phyloP scores from a whole-genome alignment of 805 yeast genomes.

The Middelhovenomyces tepae region DNA sequence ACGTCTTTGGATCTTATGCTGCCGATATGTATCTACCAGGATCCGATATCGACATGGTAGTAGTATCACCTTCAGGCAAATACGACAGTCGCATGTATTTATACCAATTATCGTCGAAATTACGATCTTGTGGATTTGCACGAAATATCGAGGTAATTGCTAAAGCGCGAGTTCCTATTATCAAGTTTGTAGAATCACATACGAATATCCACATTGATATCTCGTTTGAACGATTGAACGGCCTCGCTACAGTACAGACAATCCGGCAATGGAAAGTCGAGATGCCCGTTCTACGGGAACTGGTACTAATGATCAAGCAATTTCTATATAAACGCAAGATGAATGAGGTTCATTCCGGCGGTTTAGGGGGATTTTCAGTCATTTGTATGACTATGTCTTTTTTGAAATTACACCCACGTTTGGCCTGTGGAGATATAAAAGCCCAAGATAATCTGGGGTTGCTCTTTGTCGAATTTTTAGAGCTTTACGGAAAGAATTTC shows the following conservation, averaged over 20 bases:
- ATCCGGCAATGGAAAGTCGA: slow-evolving; percentile 65
- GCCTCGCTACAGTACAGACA: slow-evolving; percentile 70
- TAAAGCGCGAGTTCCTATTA: slow-evolving; percentile 87
- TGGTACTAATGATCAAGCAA: slow-evolving; percentile 76
- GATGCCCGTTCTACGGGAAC: slow-evolving; percentile 73
- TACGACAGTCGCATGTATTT: slow-evolving; percentile 52
- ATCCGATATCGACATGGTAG: slow-evolving; percentile 91
- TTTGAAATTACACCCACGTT: slow-evolving; percentile 67
- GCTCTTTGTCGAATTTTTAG: slow-evolving; percentile 82
- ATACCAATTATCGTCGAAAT: slow-evolving; percentile 62
- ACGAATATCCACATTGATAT: slow-evolving; percentile 75
- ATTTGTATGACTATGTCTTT: slow-evolving; percentile 79
- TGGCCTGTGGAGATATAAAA: slow-evolving; percentile 55
- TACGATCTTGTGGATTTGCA: slow-evolving; percentile 56
- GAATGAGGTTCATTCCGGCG: slow-evolving; percentile 87
- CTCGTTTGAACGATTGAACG: slow-evolving; percentile 80
- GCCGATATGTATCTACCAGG: slow-evolving; percentile 91
- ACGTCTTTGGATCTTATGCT: slow-evolving; percentile 90
- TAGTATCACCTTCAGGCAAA: slow-evolving; percentile 51
- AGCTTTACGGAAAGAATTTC: slow-evolving; percentile 81
- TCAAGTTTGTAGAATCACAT: slow-evolving; percentile 72
- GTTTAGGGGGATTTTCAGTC: slow-evolving; percentile 90
- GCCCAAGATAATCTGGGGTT: slow-evolving; percentile 76
- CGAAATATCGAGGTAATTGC: slow-evolving; percentile 75
- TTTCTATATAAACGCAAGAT: slow-evolving; percentile 68